Conservation (phyloP, 202 grass and related monocot genomes). For the Setaria italica region DNA sequence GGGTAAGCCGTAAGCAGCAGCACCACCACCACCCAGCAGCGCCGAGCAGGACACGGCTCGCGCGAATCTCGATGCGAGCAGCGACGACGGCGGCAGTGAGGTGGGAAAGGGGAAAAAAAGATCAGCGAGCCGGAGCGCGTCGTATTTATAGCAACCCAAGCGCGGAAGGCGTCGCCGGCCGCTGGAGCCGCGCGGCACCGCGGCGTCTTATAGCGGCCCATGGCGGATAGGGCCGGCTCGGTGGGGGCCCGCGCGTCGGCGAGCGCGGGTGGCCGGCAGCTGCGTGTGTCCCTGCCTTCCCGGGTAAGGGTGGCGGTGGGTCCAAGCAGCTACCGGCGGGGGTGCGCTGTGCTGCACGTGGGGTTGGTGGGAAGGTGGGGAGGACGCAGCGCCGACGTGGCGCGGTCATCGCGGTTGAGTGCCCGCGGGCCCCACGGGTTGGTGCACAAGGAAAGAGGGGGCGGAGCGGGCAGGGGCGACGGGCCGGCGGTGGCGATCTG, state of each 20-base stretch:
- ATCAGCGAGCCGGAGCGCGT: not conserved
- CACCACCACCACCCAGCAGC: not conserved
- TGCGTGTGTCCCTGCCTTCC: not conserved
- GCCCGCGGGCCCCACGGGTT: not conserved
- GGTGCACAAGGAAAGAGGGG: not conserved
- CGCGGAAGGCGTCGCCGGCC: conserved; percentile 23
- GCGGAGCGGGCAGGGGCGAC: not conserved
- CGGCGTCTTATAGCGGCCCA: conserved; percentile 18
- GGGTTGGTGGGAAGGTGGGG: conserved; percentile 38
- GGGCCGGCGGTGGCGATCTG: not conserved
- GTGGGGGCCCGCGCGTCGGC: not conserved
- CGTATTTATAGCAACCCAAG: conserved; percentile 42
- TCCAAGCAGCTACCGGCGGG: not conserved
- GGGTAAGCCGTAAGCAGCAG: not conserved
- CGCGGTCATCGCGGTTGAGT: conserved; percentile 19
- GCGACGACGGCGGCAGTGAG: not conserved
- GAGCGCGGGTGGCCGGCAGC: not conserved
- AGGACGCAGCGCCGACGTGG: conserved; percentile 57
- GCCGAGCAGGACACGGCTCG: conserved; percentile 42
- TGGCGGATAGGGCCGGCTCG: not conserved
- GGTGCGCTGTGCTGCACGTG: conserved; percentile 31
- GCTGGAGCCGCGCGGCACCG: not conserved
- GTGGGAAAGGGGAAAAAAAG: conserved; percentile 37
- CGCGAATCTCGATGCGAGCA: conserved; percentile 49
- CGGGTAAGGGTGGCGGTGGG: not conserved